These are phyloP conservation scores for Ceriops tagal DNA, from an alignment of 345 rosid genomes.

Conservation along the genomic window DNA sequence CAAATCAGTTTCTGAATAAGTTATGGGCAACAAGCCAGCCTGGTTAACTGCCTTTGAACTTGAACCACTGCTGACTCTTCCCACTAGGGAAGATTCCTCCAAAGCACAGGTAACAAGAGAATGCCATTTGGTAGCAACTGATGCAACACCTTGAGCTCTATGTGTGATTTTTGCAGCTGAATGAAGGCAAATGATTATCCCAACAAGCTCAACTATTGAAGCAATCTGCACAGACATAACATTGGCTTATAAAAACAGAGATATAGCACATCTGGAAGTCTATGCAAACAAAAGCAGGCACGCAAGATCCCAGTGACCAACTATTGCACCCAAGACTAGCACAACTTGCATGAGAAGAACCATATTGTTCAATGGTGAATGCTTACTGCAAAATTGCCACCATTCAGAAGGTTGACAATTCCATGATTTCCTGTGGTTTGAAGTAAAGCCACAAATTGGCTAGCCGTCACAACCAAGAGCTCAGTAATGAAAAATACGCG, in stretches of 20 bases:
- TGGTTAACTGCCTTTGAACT: not conserved
- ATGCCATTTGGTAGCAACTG: slow-evolving; percentile 35
- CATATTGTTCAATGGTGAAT: not conserved
- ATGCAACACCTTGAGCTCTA: slow-evolving; percentile 37
- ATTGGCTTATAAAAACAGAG: not conserved
- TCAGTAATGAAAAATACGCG: slow-evolving; percentile 28
- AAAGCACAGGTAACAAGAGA: slow-evolving; percentile 22
- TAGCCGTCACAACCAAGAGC: slow-evolving; percentile 31
- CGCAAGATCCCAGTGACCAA: not conserved
- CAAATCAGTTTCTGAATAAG: slow-evolving; percentile 25
- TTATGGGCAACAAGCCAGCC: slow-evolving; percentile 1
- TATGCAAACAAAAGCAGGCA: not conserved
- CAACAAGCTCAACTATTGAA: slow-evolving; percentile 33
- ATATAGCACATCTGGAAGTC: not conserved
- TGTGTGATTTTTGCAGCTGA: slow-evolving; percentile 37
- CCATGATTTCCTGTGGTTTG: slow-evolving; percentile 28
- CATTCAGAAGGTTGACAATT: slow-evolving; percentile 28
- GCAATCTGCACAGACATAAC: slow-evolving; percentile 25
- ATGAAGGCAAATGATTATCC: slow-evolving; percentile 34
- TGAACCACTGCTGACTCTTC: not conserved
- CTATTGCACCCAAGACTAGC: not conserved
- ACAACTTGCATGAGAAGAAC: not conserved
- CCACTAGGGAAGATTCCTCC: slow-evolving; percentile 4
- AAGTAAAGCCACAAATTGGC: slow-evolving; percentile 27
- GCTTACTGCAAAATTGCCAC: slow-evolving; percentile 36